Evolutionary conservation across 1,284 basidiomycete species (phyloP).

Genomic region (Ustilago curta): DNA sequence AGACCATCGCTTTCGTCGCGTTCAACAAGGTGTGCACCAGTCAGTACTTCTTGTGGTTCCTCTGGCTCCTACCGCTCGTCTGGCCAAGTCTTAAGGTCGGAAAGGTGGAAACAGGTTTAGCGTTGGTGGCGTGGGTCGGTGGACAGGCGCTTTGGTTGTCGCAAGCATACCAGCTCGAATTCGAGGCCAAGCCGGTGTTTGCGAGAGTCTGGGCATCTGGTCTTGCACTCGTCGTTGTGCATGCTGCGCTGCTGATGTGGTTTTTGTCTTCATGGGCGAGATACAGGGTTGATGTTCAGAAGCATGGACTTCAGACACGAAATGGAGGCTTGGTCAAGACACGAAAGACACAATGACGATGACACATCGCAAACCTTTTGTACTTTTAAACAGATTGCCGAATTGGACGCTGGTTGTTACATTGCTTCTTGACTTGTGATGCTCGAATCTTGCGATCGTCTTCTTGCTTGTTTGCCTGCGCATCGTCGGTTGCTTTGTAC

Average conservation of each 20-base stretch:
- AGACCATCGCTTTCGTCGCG: conserved; percentile 88
- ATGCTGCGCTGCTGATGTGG: conserved; percentile 43
- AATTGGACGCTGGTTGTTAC: neutral
- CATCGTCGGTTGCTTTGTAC: neutral
- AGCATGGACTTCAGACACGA: conserved; percentile 21
- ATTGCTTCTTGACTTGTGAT: neutral
- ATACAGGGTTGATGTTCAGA: conserved; percentile 31
- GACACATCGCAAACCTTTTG: neutral
- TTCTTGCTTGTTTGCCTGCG: neutral
- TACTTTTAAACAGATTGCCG: neutral
- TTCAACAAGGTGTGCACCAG: conserved; percentile 99
- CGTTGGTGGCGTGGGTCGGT: conserved; percentile 78
- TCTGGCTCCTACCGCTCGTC: conserved; percentile 87
- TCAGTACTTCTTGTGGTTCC: conserved; percentile 98
- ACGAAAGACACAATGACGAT: conserved; percentile 28
- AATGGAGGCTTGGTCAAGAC: conserved; percentile 25
- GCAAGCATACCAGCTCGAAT: conserved; percentile 66
- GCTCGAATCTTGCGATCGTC: too few species aligned
- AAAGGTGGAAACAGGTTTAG: conserved; percentile 22
- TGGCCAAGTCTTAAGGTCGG: conserved; percentile 74
- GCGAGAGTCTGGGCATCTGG: conserved; percentile 58
- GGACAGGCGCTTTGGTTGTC: conserved; percentile 70
- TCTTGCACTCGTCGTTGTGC: conserved; percentile 50
- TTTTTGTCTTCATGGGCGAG: conserved; percentile 57
- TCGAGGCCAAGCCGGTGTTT: conserved; percentile 60